Evolutionary conservation across 176 grass and related monocot genomes (phyloP).

Genomic region (Phoenix roebelenii): DNA sequence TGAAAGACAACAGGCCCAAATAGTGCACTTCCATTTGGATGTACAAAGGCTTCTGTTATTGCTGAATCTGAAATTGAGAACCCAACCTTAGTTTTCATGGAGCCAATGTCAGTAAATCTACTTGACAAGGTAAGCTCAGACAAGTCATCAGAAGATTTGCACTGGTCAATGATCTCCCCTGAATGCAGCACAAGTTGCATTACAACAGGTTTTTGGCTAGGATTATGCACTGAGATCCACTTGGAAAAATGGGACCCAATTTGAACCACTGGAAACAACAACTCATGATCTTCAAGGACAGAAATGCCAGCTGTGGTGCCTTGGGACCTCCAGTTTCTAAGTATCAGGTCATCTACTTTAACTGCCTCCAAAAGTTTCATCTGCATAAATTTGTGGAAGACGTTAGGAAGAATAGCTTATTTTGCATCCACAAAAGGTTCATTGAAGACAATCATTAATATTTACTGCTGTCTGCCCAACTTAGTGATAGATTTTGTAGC

Average conservation of each 20-base stretch:
- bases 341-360: constrained; percentile 55
- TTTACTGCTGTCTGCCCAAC: too few relatives aligned
- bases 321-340: constrained; percentile 74
- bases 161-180: constrained; percentile 58
- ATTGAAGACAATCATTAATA: too few relatives aligned
- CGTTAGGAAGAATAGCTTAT: too few relatives aligned
- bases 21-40: constrained; percentile 45
- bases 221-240: constrained; percentile 70
- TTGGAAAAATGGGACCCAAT: constrained; percentile 66
- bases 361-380: constrained; percentile 16
- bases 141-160: constrained; percentile 59
- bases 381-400: constrained; percentile 27
- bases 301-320: constrained; percentile 41
- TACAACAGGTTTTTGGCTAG: constrained; percentile 40
- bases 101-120: constrained; percentile 65
- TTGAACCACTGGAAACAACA: constrained; percentile 72
- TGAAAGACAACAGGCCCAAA: constrained; percentile 86
- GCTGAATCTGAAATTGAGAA: constrained; percentile 65
- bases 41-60: constrained; percentile 49
- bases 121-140: constrained; percentile 59
- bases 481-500: too few relatives aligned
- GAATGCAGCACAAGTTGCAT: constrained; percentile 82
- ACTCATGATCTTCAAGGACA: constrained; percentile 50
- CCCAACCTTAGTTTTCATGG: constrained; percentile 66
- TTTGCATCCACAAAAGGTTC: too few relatives aligned